These are phyloP conservation scores for Marvania coccoides DNA, from an alignment of 139 green algal species.

Conservation along the genomic window DNA sequence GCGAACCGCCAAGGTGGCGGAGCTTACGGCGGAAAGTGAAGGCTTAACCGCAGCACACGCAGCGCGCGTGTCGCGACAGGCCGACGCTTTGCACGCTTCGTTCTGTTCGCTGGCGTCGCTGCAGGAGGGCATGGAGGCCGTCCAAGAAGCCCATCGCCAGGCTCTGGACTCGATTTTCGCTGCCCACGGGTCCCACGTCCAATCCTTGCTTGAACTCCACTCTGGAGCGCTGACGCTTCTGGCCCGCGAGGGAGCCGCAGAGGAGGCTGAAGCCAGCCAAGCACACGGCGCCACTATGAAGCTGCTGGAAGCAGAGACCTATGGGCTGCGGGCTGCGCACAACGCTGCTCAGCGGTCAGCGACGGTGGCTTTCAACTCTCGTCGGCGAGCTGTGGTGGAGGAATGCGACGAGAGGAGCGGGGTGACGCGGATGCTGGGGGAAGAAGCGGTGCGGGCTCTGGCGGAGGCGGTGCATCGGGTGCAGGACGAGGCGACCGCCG, in stretches of 20 bases:
- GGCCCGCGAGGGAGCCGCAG: background rate
- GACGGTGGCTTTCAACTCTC: background rate
- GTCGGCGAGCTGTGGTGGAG: background rate
- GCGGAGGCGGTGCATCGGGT: background rate
- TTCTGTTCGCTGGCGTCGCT: background rate
- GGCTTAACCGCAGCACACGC: background rate
- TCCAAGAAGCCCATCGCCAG: background rate
- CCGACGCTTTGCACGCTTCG: background rate
- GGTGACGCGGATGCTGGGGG: background rate
- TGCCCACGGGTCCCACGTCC: background rate
- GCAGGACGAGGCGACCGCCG: background rate
- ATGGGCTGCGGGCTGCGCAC: background rate
- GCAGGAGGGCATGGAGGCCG: background rate
- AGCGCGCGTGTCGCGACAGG: background rate
- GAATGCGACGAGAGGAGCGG: background rate
- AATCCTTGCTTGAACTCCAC: background rate
- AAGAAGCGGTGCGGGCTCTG: background rate
- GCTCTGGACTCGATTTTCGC: background rate
- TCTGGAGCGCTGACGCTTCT: background rate
- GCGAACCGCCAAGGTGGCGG: slow-evolving; percentile 6
- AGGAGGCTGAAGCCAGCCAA: background rate
- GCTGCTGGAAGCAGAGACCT: background rate
- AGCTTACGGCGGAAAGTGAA: background rate
- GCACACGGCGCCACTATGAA: background rate
- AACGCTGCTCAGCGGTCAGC: background rate